phyloP scores from a whole-genome alignment of 305 asterid species.

The Fraxinus albicans region DNA sequence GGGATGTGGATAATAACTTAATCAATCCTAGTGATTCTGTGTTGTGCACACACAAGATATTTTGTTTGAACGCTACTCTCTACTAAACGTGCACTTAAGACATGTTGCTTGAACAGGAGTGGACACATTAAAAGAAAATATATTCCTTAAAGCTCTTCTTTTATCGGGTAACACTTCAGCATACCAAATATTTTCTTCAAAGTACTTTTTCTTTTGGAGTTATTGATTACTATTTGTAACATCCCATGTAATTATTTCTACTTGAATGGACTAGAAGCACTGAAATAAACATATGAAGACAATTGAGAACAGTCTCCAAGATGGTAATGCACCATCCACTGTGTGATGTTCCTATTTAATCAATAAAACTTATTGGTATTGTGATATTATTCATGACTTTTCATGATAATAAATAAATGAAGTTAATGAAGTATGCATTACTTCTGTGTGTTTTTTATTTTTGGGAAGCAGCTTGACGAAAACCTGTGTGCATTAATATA shows the following conservation, averaged over 20 bases:
- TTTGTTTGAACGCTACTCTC: not conserved
- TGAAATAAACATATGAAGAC: not conserved
- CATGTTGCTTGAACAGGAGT: not conserved
- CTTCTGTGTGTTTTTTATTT: not conserved
- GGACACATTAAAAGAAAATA: not conserved
- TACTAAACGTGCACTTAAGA: not conserved
- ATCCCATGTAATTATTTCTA: not conserved
- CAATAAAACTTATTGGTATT: not conserved
- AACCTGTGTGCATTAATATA: not conserved
- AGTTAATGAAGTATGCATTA: not conserved
- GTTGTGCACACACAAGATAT: not conserved
- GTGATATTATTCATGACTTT: not conserved
- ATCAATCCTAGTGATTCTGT: not conserved
- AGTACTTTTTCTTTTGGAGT: not conserved
- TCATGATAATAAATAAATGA: not conserved
- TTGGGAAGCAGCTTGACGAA: not conserved
- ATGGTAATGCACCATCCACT: not conserved
- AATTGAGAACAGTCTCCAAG: not conserved
- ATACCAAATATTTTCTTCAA: not conserved
- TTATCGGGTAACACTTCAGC: not conserved
- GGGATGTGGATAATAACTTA: not conserved
- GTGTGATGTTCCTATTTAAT: not conserved
- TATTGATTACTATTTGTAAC: not conserved
- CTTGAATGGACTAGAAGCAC: not conserved
- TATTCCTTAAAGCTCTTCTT: not conserved